A percentile compares a stretch with the other conserved stretches of the same genome.
Evolutionary conservation across 1,139 yeast genomes (phyloP).

Genomic region (Ogataea hybrid): DNA sequence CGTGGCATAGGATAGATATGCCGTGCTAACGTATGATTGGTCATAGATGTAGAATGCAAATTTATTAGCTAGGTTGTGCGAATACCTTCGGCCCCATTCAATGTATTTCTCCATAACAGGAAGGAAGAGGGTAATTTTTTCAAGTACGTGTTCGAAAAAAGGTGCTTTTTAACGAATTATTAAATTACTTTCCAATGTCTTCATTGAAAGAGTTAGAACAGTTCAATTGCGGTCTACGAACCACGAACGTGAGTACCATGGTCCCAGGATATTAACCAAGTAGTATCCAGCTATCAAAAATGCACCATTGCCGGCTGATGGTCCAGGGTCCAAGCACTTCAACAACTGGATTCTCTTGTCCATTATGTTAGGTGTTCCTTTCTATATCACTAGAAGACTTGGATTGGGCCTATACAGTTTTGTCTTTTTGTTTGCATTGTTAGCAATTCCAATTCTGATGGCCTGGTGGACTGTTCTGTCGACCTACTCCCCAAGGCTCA

Average conservation of each 20-base stretch:
- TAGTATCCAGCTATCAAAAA: constrained; percentile 70
- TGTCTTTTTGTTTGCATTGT: constrained; percentile 52
- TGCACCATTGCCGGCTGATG: constrained; percentile 90
- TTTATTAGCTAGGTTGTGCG: constrained; percentile 13
- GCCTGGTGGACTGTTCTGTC: constrained; percentile 81
- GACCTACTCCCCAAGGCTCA: constrained; percentile 75
- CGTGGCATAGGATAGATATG: constrained; percentile 15
- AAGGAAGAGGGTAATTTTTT: not conserved
- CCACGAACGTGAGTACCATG: constrained; percentile 28
- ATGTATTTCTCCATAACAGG: constrained; percentile 1
- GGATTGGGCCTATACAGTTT: constrained; percentile 77
- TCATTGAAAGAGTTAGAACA: constrained; percentile 18
- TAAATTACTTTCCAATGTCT: constrained; percentile 2
- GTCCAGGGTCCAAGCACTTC: constrained; percentile 80
- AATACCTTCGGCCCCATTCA: constrained; percentile 4
- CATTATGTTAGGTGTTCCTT: constrained; percentile 61
- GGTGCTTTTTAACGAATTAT: not conserved
- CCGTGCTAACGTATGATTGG: constrained; percentile 16
- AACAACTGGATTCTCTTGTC: constrained; percentile 57
- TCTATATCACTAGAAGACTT: constrained; percentile 57
- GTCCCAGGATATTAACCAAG: constrained; percentile 6
- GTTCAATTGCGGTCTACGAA: constrained; percentile 29
- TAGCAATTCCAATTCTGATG: constrained; percentile 69
- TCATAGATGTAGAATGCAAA: constrained; percentile 23
- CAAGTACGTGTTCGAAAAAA: constrained; percentile 10